phyloP scores from a whole-genome alignment of 2,329 filamentous ascomycete species.

The Scortechinia acanthostroma region DNA sequence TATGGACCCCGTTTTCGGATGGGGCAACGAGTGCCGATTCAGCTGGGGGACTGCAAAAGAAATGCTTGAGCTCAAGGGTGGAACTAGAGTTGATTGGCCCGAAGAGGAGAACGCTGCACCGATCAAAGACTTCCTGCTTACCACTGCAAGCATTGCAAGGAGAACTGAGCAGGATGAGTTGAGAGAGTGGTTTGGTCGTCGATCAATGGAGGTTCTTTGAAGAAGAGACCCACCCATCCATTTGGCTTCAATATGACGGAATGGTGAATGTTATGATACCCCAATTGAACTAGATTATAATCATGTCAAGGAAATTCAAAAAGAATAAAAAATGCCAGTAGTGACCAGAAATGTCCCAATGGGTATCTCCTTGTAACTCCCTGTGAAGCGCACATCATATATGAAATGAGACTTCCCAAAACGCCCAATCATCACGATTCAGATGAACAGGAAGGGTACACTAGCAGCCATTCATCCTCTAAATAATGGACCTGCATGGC shows the following conservation, averaged over 20 bases:
- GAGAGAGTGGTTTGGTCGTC: background rate
- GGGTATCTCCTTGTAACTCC: too few relatives aligned
- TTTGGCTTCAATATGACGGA: background rate
- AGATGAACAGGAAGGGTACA: too few relatives aligned
- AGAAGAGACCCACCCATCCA: background rate
- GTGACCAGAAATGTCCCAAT: too few relatives aligned
- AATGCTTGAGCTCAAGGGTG: slow-evolving; percentile 72
- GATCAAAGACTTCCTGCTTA: slow-evolving; percentile 69
- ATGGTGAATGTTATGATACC: background rate
- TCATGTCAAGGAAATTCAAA: too few relatives aligned
- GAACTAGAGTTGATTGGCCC: slow-evolving; percentile 78
- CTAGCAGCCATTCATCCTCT: too few relatives aligned
- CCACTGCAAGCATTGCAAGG: background rate
- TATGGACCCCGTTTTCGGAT: slow-evolving; percentile 91
- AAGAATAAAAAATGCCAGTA: too few relatives aligned
- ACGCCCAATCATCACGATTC: too few relatives aligned
- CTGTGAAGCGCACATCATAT: too few relatives aligned
- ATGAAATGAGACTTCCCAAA: too few relatives aligned
- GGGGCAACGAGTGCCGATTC: slow-evolving; percentile 87
- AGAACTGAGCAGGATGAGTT: background rate
- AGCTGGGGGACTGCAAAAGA: slow-evolving; percentile 96
- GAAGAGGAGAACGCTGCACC: slow-evolving; percentile 64
- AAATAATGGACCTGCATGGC: too few relatives aligned
- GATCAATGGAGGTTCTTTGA: background rate
- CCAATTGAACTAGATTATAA: background rate